phyloP scores from a whole-genome alignment of 352 stramenopile species.

The Phytophthora nicotianae region DNA sequence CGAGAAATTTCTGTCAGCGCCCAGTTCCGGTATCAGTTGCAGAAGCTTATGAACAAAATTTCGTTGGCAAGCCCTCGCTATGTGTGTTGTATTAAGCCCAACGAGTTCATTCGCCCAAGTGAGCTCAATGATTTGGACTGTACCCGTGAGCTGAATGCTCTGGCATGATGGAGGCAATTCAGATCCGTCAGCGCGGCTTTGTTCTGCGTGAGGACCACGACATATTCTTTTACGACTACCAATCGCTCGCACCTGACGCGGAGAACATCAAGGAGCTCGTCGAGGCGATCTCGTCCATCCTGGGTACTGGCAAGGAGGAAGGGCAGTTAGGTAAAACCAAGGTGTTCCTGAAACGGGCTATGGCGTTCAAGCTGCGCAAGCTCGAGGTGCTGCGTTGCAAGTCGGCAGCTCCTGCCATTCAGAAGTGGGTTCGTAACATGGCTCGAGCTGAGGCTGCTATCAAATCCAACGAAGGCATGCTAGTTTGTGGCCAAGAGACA shows the following conservation, averaged over 20 bases:
- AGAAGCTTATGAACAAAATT: conserved; percentile 91
- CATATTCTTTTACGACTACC: conserved; percentile 92
- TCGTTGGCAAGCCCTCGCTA: conserved; percentile 88
- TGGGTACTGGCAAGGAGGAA: conserved; percentile 87
- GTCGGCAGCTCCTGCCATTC: conserved; percentile 74
- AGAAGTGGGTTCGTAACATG: conserved; percentile 84
- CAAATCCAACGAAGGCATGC: conserved; percentile 66
- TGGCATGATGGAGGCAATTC: conserved; percentile 92
- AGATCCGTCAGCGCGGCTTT: conserved; percentile 90
- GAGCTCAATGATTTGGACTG: conserved; percentile 85
- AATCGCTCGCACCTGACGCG: conserved; percentile 78
- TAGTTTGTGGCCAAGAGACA: conserved; percentile 69
- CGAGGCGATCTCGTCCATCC: conserved; percentile 82
- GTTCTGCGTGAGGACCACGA: conserved; percentile 89
- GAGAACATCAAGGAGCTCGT: conserved; percentile 87
- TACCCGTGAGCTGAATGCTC: conserved; percentile 91
- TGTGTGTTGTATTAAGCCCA: conserved; percentile 90
- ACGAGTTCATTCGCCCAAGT: conserved; percentile 80
- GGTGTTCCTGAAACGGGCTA: conserved; percentile 82
- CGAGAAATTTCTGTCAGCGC: conserved; percentile 86
- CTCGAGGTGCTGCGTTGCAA: conserved; percentile 84
- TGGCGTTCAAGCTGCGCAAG: conserved; percentile 85
- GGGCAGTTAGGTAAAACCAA: conserved; percentile 91
- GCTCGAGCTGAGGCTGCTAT: conserved; percentile 60
- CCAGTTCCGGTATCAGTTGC: conserved; percentile 90